Base-by-base conservation (phyloP, 768 basidiomycete genomes). In the Tricholoma sp. region DNA sequence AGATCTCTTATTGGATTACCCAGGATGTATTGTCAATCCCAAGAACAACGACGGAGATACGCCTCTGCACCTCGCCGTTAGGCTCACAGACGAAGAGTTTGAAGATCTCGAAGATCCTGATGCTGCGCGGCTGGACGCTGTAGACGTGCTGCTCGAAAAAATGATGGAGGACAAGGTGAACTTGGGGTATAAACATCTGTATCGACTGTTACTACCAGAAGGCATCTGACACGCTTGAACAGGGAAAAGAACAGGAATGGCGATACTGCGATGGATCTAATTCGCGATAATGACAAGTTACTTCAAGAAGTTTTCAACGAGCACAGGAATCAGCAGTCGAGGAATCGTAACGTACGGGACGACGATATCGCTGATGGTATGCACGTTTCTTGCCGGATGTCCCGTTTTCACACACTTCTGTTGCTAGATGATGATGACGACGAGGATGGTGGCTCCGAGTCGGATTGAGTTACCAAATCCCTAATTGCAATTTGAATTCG, bases 1-100 rank as follows among this genome's bases (percentile, higher is more conserved):
- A 3, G 89, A 92, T 59, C 76, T 86, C 54, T 82, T 94, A 60
- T 77, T 94, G 33, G 81, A 80, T 4, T 76, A 84, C 63, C 88
- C 91, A 10, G 80, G 77, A 4, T 92, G 90, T 72, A 91, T 93
- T 64, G 89, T 92, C 51, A 91, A 94, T 67, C 82, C 84, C 15
- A 74, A 81, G 63, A 93, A 93, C 70, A 76, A 49, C 77, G 17
- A 65, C 88, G 29, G 84, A 86, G 49, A 78, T 6, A 94, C 92
- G 0, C 92, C 92, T 3, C 74, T 94, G 13, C 91, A 93, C 68
- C 78, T 91, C 24, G 91, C 89, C 7, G 69, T 88, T 7, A 70
- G 72, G 59, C 68, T 88, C 44, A 73, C 81, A 33, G 76, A 87
- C 58, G 68, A 67, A 1, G 86, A 83, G 29, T 66, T 84, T 18